Evolutionary conservation across 495 filamentous ascomycete species (phyloP), one percentile per base, ranked within the genome.

Genomic region (Antarctomyces pellizariae): DNA sequence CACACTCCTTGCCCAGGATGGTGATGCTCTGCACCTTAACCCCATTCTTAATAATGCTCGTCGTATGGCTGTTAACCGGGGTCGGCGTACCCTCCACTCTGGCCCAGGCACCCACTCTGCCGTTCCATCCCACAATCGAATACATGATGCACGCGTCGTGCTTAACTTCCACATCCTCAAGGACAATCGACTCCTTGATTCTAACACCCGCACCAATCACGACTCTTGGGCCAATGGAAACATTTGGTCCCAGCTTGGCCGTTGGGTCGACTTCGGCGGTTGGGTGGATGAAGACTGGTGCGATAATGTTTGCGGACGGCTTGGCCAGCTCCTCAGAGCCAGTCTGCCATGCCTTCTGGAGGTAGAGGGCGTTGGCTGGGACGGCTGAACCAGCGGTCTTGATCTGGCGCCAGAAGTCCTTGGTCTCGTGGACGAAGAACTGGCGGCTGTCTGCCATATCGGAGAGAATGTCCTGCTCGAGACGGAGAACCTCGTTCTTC

Each of bases 401-500:
- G 63, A 99, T 95, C 60, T 99, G 86, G 30, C 86, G 83, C 86
- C 86, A 99, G 55, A 99, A 99, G 44, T 92, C 86, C 54, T 91
- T 90, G 23, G 86, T 95, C 53, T 99, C 86, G 49, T 91, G 74
- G 11, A 95, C 89, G 50, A 77, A 99, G 62, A 99, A 99, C 44
- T 86, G 80, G 47, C 89, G 83, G 64, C 69, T 90, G 54, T 99
- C 86, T 18, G 86, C 84, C 38, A 99, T 67, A 40, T 93, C 84
- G 28, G 80, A 75, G 20, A 99, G 69, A 33, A 99, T 92, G 44
- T 99, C 86, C 49, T 99, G 86, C 56, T 99, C 86, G 25, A 99
- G 62, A 18, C 86, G 78, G 30, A 99, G 72, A 14, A 91, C 78
- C 36, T 91, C 78, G 49, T 63, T 86, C 54, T 74, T 67, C 43